Conservation (phyloP, 176 grass and related monocot species). For the Cenchrus americanus region DNA sequence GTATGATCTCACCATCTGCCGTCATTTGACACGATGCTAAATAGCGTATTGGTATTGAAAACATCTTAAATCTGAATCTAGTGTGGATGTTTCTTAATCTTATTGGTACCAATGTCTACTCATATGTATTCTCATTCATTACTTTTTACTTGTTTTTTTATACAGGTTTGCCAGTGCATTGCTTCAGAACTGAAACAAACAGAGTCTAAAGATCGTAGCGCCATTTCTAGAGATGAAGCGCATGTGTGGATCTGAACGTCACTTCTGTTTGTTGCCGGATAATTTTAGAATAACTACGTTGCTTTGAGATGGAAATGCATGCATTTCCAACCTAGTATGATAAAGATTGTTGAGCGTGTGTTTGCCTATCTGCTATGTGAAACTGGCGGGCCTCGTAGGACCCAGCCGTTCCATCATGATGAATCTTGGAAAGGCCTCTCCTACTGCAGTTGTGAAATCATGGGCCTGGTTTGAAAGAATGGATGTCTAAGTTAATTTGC, state of each 20-base stretch:
- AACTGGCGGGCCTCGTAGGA: too few relatives aligned
- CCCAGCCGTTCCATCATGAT: too few relatives aligned
- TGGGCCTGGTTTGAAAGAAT: too few relatives aligned
- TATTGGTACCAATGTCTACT: conserved; percentile 1
- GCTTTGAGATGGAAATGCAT: too few relatives aligned
- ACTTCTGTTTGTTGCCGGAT: not conserved
- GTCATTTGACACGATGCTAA: conserved; percentile 5
- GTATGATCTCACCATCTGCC: conserved; percentile 8
- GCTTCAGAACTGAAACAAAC: not conserved
- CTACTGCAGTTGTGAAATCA: too few relatives aligned
- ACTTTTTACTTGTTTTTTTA: not conserved
- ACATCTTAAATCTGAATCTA: conserved; percentile 15
- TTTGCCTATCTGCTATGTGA: too few relatives aligned
- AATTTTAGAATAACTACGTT: not conserved
- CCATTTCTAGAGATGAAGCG: conserved; percentile 9
- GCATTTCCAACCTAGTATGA: too few relatives aligned
- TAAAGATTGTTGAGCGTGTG: too few relatives aligned
- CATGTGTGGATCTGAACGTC: not conserved
- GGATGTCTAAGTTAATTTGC: too few relatives aligned
- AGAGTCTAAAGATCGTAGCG: not conserved
- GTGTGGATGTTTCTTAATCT: not conserved
- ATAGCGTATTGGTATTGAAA: not conserved
- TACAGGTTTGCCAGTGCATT: conserved; percentile 27
- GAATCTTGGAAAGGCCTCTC: too few relatives aligned
- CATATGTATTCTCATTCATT: not conserved